These are phyloP conservation scores for Bacterosira constricta DNA, from an alignment of 108 stramenopile genomes.

Conservation along the genomic window DNA sequence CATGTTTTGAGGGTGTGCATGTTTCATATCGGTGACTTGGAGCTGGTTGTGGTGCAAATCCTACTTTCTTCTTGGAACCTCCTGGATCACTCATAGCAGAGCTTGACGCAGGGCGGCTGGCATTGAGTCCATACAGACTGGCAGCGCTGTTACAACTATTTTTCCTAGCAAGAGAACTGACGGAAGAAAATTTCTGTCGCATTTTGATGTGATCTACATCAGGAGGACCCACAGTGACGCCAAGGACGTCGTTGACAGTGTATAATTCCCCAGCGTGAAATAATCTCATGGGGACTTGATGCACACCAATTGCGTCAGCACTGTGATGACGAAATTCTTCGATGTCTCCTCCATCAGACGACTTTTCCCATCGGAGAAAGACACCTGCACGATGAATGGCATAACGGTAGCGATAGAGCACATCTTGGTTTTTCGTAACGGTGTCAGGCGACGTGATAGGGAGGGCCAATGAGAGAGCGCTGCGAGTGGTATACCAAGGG, in stretches of 20 bases:
- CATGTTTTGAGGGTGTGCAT: constrained; percentile 44
- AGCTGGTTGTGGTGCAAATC: constrained; percentile 61
- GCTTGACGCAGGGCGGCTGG: background rate
- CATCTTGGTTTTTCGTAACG: constrained; percentile 4
- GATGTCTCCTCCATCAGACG: constrained; percentile 46
- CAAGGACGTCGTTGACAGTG: constrained; percentile 77
- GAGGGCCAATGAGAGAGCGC: constrained; percentile 53
- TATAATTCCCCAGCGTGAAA: constrained; percentile 68
- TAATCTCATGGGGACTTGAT: constrained; percentile 66
- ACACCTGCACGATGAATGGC: constrained; percentile 67
- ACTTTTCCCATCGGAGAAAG: constrained; percentile 74
- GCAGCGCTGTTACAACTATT: constrained; percentile 15
- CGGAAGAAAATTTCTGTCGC: constrained; percentile 24
- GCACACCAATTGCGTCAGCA: constrained; percentile 12
- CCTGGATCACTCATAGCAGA: constrained; percentile 5
- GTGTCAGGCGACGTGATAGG: constrained; percentile 6
- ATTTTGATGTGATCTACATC: constrained; percentile 76
- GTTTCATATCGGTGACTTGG: constrained; percentile 3
- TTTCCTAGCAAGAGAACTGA: constrained; percentile 29
- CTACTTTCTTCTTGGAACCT: constrained; percentile 70
- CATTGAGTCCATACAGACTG: constrained; percentile 25
- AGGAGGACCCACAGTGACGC: constrained; percentile 54
- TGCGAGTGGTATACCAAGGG: constrained; percentile 77
- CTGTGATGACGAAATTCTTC: constrained; percentile 32
- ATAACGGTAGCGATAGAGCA: constrained; percentile 77